Base-by-base conservation (phyloP, 2,329 filamentous ascomycete species). In the Arachnomyces sp. region DNA sequence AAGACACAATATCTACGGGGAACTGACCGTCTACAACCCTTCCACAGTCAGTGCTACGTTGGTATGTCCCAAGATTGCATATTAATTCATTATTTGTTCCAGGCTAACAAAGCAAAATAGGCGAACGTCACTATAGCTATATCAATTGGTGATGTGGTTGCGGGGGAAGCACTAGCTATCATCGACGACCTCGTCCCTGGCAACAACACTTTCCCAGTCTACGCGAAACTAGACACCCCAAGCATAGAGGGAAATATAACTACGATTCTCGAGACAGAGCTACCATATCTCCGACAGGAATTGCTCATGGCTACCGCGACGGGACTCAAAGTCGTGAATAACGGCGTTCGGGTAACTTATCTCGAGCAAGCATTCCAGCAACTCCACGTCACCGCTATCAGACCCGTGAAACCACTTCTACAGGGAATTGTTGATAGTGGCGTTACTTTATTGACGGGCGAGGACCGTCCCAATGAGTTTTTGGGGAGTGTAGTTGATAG, bases 331-430 rank as follows among this genome's bases (percentile, higher is more conserved):
- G 30, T 39, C 7, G 37, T 39, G 30, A 8, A 33, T n/a, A 17
- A 25, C 11, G 37, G 37, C 2, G n/a, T 28, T 8, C 37, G 17
- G 13, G 17, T 39, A 13, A 9, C 7, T 2, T 39, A 39, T 28
- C 33, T 30, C 28, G 37, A 33, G 33, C 20, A 34, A 15, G 12
- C 37, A n/a, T 32, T 39, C 32, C 81, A 33, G 11, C 15, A 30
- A 4, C 20, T 39, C 11, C 25, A 39, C 8, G 18, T 39, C 14
- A 32, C 37, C 37, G 37, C 30, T 8, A 39, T 15, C 31, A 33
- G 16, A 9, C 37, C 37, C 6, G 13, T 39, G 6, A 39, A 32
- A n/a, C 30, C 37, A 3, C 37, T 39, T 39, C 28, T 39, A 6
- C 31, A n/a, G 12, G 32, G 37, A 3, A 1, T 33, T 17, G 18